These are phyloP conservation scores for Fusarium fujikuroi DNA, from an alignment of 2,329 filamentous ascomycete species.

Conservation along the genomic window DNA sequence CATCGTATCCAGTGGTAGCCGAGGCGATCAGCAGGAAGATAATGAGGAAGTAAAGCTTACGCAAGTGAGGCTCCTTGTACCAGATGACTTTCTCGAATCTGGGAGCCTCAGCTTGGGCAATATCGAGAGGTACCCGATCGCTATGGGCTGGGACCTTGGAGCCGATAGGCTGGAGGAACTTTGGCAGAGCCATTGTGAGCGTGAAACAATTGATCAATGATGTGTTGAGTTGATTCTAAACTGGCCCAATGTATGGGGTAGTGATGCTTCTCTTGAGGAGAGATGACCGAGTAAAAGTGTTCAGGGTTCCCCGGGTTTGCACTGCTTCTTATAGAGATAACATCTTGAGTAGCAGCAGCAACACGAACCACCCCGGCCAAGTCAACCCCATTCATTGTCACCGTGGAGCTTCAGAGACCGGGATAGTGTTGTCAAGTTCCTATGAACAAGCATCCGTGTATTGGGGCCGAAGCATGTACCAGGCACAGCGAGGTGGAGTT, in stretches of 20 bases:
- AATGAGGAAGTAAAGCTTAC: conserved; percentile 64
- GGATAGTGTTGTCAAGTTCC: not conserved
- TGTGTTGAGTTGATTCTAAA: conserved; percentile 5
- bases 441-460: conserved; percentile 3
- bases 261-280: conserved; percentile 27
- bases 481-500: conserved; percentile 28
- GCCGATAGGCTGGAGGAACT: conserved; percentile 40
- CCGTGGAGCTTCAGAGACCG: conserved; percentile 2
- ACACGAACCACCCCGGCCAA: not conserved
- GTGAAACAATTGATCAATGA: not conserved
- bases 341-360: not conserved
- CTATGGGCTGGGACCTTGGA: conserved; percentile 29
- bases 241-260: conserved; percentile 1
- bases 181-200: conserved; percentile 40
- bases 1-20: conserved; percentile 71
- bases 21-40: conserved; percentile 68
- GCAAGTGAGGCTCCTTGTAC: conserved; percentile 66
- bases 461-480: conserved; percentile 20
- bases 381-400: conserved; percentile 18
- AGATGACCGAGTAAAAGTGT: conserved; percentile 18
- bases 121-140: conserved; percentile 42
- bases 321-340: conserved; percentile 41
- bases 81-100: conserved; percentile 66
- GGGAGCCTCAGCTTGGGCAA: conserved; percentile 58
- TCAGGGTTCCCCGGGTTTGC: conserved; percentile 18